Evolutionary conservation across 2,329 filamentous ascomycete species (phyloP).

Genomic region (Xylaria sp.): DNA sequence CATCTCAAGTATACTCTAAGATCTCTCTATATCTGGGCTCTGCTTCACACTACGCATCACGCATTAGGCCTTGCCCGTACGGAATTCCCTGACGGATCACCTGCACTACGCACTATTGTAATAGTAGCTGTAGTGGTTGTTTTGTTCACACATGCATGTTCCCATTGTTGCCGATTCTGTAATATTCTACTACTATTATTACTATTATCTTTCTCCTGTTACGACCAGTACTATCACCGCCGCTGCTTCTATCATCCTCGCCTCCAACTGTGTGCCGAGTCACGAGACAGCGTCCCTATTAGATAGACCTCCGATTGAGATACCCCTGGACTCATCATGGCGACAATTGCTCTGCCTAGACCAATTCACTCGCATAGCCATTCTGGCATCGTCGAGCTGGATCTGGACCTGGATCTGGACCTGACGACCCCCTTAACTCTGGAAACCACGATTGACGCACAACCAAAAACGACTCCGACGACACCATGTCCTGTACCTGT

Average conservation of each 20-base stretch:
- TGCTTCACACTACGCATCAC: no score
- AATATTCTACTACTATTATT: slow-evolving; percentile 7
- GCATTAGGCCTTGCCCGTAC: no score
- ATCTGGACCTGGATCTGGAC: slow-evolving; percentile 5
- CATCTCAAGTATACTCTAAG: background rate
- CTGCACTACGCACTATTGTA: background rate
- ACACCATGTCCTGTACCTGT: slow-evolving; percentile 43
- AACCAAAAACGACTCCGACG: slow-evolving; percentile 27
- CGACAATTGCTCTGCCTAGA: slow-evolving; percentile 50
- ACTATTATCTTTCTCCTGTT: background rate
- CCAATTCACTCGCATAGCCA: slow-evolving; percentile 43
- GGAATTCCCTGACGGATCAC: no score
- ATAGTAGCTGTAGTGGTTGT: background rate
- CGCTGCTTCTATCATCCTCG: background rate
- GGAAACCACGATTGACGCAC: slow-evolving; percentile 35
- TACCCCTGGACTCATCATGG: slow-evolving; percentile 38
- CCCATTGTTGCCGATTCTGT: slow-evolving; percentile 10
- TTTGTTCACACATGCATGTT: background rate
- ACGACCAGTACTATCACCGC: slow-evolving; percentile 4
- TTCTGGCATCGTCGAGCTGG: slow-evolving; percentile 34
- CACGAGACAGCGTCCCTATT: slow-evolving; percentile 2
- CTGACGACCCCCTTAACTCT: slow-evolving; percentile 40
- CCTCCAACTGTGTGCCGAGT: background rate
- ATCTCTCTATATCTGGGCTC: background rate
- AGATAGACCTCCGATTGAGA: slow-evolving; percentile 3